These are phyloP conservation scores for Nigrospora sphaerica DNA, from an alignment of 2,329 filamentous ascomycete genomes.

Conservation along the genomic window DNA sequence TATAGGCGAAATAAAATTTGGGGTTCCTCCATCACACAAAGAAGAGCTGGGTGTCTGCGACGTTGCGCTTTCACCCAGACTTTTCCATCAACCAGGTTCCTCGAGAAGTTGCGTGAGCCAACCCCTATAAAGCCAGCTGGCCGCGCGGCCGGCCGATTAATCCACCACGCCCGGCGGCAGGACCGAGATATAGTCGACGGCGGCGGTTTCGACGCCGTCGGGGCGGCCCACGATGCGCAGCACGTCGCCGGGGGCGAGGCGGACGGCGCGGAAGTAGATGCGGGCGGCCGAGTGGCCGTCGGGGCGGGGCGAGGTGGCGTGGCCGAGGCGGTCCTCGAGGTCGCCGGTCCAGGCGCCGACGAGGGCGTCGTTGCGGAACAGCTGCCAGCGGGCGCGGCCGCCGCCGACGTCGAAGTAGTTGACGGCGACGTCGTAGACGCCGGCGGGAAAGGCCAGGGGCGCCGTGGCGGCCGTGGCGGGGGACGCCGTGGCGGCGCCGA, in stretches of 20 bases:
- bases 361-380: constrained; percentile 43
- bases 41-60: too few relatives aligned
- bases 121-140: too few relatives aligned
- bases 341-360: constrained; percentile 55
- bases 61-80: too few relatives aligned
- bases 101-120: too few relatives aligned
- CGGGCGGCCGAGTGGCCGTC: constrained; percentile 60
- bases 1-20: too few relatives aligned
- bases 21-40: too few relatives aligned
- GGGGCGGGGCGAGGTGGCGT: constrained; percentile 49
- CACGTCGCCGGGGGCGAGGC: constrained; percentile 17
- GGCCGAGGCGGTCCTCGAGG: constrained; percentile 50
- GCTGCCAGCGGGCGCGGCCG: constrained; percentile 48
- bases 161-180: constrained; percentile 52
- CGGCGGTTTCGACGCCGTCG: constrained; percentile 55
- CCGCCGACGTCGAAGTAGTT: constrained; percentile 59
- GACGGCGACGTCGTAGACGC: constrained; percentile 55
- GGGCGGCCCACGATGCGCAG: constrained; percentile 40
- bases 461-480: constrained; percentile 38
- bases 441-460: constrained; percentile 30
- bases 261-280: constrained; percentile 38
- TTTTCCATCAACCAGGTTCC: too few relatives aligned
- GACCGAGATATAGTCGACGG: constrained; percentile 60
- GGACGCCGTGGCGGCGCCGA: constrained; percentile 41
- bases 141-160: constrained; percentile 18